Percentiles rank a stretch among this genome's conserved stretches.
These are phyloP conservation scores for Aspergillus ostianus DNA, from an alignment of 495 filamentous ascomycete genomes.

Conservation along the genomic window DNA sequence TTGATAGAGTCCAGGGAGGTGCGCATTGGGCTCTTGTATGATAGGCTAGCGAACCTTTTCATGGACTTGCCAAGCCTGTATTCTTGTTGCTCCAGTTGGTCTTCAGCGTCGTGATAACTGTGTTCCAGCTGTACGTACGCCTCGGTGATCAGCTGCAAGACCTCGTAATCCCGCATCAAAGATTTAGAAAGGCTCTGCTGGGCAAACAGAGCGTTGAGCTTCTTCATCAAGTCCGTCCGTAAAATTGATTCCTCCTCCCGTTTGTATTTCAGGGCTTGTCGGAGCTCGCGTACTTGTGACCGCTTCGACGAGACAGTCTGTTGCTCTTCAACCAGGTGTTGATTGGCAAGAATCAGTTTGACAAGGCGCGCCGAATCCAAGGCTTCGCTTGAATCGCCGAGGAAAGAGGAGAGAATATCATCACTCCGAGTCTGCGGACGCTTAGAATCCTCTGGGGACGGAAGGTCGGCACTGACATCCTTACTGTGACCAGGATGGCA, in stretches of 20 bases:
- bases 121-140: conserved; percentile 25
- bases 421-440: background rate
- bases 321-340: conserved; percentile 11
- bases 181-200: background rate
- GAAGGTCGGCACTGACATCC: background rate
- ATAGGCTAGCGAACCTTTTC: conserved; percentile 13
- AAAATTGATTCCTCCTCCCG: conserved; percentile 19
- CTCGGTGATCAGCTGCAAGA: conserved; percentile 17
- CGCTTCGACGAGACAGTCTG: conserved; percentile 19
- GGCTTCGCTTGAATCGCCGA: background rate
- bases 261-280: conserved; percentile 14
- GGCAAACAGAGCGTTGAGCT: conserved; percentile 18
- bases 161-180: conserved; percentile 14
- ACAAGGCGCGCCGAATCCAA: background rate
- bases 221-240: conserved; percentile 12
- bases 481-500: background rate
- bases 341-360: conserved; percentile 5
- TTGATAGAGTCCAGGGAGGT: background rate
- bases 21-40: conserved; percentile 2
- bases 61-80: conserved; percentile 21
- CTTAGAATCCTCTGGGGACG: conserved; percentile 1
- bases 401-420: too few relatives aligned
- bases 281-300: conserved; percentile 19
- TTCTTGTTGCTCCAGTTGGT: conserved; percentile 26
- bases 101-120: conserved; percentile 27